Evolutionary conservation across 345 rosid genomes (phyloP), one percentile per base, ranked within the genome.

Genomic region (Salix exigua): DNA sequence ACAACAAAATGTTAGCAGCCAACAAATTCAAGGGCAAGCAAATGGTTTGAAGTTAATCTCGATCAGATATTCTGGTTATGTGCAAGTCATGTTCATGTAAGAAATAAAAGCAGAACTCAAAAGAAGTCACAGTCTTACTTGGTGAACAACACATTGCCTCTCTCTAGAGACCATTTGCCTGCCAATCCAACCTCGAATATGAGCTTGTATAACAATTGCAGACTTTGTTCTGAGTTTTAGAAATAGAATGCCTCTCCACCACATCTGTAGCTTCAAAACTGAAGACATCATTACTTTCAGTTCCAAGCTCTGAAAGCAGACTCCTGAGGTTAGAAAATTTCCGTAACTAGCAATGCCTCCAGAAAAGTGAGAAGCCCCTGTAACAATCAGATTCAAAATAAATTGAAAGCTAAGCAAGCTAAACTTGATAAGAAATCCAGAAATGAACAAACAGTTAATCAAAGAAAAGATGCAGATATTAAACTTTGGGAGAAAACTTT

Each of bases 251-350:
- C 63, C 74, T 81, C 88, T 95, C 99, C 97, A 95, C 96, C 96
- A 91, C 82, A 94, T 86, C 80, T 95, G 97, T 80, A 91, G 81
- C 87, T 86, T 91, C 71, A 88, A 65, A 78, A 89, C 83, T n/a
- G 90, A 85, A 72, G 62, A 76, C 69, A 83, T 50, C 35, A 81
- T 21, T 40, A 73, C 17, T 70, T 64, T 64, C 75, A 77, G 53
- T 77, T 80, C 86, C 67, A 48, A 73, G 84, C 83, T 82, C 74
- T 68, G 77, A 60, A 71, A 64, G 75, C 74, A 73, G 28, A 73
- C 79, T 63, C 62, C 64, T 65, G 80, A 73, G 77, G 66, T 67
- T 40, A 72, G 68, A 58, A 58, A 81, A 65, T 79, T 68, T 72
- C 25, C n/a, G 53, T 55, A 35, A 37, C 78, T 31, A 67, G 53